These are phyloP conservation scores for Daucus carota DNA, from an alignment of 129 eudicot species.

Conservation along the genomic window DNA sequence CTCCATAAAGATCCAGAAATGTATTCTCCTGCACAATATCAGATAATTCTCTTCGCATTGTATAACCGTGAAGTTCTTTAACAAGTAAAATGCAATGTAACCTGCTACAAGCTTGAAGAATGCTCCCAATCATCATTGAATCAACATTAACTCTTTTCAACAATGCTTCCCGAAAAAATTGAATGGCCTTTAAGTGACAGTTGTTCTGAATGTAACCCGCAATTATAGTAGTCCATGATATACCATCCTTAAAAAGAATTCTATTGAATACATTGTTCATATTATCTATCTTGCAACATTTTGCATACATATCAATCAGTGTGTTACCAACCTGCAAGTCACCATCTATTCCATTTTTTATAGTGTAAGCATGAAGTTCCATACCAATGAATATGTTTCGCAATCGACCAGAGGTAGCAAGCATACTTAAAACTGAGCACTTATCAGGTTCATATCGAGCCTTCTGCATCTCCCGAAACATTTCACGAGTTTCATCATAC, in stretches of 20 bases:
- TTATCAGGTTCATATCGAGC: slow-evolving; percentile 46
- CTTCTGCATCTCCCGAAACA: slow-evolving; percentile 39
- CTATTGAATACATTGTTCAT: slow-evolving; percentile 48
- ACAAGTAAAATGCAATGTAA: slow-evolving; percentile 35
- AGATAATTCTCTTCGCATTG: slow-evolving; percentile 37
- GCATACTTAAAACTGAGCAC: slow-evolving; percentile 48
- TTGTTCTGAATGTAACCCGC: slow-evolving; percentile 52
- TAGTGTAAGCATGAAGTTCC: slow-evolving; percentile 71
- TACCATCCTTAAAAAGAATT: slow-evolving; percentile 34
- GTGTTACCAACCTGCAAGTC: slow-evolving; percentile 72
- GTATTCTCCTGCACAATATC: slow-evolving; percentile 47
- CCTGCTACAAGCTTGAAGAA: slow-evolving; percentile 57
- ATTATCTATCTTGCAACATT: slow-evolving; percentile 41
- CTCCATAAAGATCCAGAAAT: slow-evolving; percentile 50
- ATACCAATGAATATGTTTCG: slow-evolving; percentile 41
- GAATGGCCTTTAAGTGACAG: slow-evolving; percentile 38
- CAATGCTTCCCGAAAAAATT: slow-evolving; percentile 34
- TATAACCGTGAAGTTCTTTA: slow-evolving; percentile 52
- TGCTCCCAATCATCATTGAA: slow-evolving; percentile 50
- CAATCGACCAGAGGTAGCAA: slow-evolving; percentile 46
- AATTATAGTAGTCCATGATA: slow-evolving; percentile 64
- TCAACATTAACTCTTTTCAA: slow-evolving; percentile 34
- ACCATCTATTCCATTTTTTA: slow-evolving; percentile 47
- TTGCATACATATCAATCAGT: slow-evolving; percentile 69
- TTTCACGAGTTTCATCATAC: slow-evolving; percentile 37